Conservation (phyloP, 441 rosid species). For the Adansonia rubrostipa region DNA sequence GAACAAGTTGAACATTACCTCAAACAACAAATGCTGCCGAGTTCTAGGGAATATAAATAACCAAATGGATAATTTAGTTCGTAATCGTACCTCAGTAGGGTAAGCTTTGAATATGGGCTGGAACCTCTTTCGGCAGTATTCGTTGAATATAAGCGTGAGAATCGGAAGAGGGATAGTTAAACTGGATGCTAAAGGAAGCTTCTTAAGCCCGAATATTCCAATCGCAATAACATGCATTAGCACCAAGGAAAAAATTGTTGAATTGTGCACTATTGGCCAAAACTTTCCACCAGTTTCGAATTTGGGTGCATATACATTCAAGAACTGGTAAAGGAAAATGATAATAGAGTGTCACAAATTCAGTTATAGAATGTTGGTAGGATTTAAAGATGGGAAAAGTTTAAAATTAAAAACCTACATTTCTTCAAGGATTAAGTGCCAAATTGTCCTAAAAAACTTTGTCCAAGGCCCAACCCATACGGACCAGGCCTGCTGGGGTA, state of each 20-base stretch:
- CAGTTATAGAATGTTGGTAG: neutral
- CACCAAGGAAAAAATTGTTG: constrained; percentile 74
- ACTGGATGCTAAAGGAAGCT: constrained; percentile 73
- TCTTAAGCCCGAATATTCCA: constrained; percentile 83
- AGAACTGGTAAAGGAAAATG: constrained; percentile 52
- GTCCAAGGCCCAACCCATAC: no score
- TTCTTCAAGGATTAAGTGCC: neutral
- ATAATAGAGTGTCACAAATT: neutral
- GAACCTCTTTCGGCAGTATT: constrained; percentile 85
- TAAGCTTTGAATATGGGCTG: constrained; percentile 66
- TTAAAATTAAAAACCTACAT: neutral
- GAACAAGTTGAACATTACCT: constrained; percentile 11
- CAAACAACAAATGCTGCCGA: neutral
- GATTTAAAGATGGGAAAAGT: neutral
- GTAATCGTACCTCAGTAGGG: constrained; percentile 71
- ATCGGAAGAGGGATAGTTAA: constrained; percentile 79
- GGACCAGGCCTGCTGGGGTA: no score
- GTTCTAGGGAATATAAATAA: constrained; percentile 10
- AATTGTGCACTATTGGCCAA: constrained; percentile 87
- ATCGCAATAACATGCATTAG: constrained; percentile 89
- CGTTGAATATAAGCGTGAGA: constrained; percentile 77
- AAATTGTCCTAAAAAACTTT: neutral
- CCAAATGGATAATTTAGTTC: constrained; percentile 6
- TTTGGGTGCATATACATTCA: constrained; percentile 80
- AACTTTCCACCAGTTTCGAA: constrained; percentile 80